These are phyloP conservation scores for Phialemonium atrogriseum DNA, from an alignment of 2,329 filamentous ascomycete species.

Conservation along the genomic window DNA sequence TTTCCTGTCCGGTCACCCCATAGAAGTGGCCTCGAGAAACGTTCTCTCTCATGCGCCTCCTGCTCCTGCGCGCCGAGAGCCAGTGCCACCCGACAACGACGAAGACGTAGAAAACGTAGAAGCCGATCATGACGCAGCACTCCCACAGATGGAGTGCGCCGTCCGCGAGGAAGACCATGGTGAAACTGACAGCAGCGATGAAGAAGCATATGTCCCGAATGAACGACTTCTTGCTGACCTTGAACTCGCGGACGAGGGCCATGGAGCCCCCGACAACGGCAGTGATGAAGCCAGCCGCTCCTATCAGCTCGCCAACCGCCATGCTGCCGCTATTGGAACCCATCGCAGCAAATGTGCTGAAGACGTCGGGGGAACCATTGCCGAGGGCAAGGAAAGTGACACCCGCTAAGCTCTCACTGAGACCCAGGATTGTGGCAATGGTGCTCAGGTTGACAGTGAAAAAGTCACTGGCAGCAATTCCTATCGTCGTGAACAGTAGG, in stretches of 20 bases:
- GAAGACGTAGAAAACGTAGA: slow-evolving; percentile 83
- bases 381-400: slow-evolving; percentile 96
- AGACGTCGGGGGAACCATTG: slow-evolving; percentile 96
- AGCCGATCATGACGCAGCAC: slow-evolving; percentile 79
- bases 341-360: slow-evolving; percentile 98
- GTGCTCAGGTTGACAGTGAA: slow-evolving; percentile 96
- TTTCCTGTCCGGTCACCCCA: slow-evolving; percentile 39
- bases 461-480: slow-evolving; percentile 96
- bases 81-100: slow-evolving; percentile 92
- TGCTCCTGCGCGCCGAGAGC: slow-evolving; percentile 58
- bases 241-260: slow-evolving; percentile 93
- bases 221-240: slow-evolving; percentile 82
- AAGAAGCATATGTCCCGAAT: slow-evolving; percentile 90
- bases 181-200: slow-evolving; percentile 76
- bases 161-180: slow-evolving; percentile 79
- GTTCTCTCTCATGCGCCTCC: slow-evolving; percentile 55
- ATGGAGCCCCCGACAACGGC: slow-evolving; percentile 95
- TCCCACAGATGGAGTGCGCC: slow-evolving; percentile 83
- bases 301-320: slow-evolving; percentile 90
- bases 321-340: slow-evolving; percentile 93
- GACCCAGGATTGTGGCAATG: slow-evolving; percentile 77
- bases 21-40: slow-evolving; percentile 69
- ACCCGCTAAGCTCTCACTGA: slow-evolving; percentile 93
- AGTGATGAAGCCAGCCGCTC: slow-evolving; percentile 92
- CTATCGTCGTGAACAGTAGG: slow-evolving; percentile 90